Percentiles rank a stretch among this genome's conserved stretches.
These are phyloP conservation scores for Thraustochytrium striatum DNA, from an alignment of 352 stramenopile species.

Conservation along the genomic window DNA sequence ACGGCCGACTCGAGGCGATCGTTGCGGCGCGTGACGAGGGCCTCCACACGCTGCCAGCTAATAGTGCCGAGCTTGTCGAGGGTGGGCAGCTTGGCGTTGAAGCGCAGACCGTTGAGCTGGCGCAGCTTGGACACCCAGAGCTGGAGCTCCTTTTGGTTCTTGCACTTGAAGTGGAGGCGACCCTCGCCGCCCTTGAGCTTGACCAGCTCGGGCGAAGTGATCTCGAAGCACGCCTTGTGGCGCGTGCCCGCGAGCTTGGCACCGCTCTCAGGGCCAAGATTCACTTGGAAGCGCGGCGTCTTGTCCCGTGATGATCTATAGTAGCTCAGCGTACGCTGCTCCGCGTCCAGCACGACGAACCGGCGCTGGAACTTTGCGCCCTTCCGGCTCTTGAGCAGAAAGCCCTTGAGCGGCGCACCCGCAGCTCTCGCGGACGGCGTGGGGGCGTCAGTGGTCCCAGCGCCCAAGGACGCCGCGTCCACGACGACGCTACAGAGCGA, in stretches of 20 bases:
- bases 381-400: slow-evolving; percentile 71
- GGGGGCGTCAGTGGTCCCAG: too few relatives aligned
- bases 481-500: slow-evolving; percentile 7
- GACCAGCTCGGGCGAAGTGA: slow-evolving; percentile 78
- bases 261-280: slow-evolving; percentile 56
- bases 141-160: slow-evolving; percentile 77
- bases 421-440: too few relatives aligned
- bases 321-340: slow-evolving; percentile 59
- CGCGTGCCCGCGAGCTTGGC: slow-evolving; percentile 49
- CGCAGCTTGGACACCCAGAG: slow-evolving; percentile 76
- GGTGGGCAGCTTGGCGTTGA: slow-evolving; percentile 12
- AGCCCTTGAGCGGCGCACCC: too few relatives aligned
- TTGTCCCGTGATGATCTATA: slow-evolving; percentile 74
- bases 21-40: neutral
- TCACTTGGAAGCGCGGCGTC: slow-evolving; percentile 72
- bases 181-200: slow-evolving; percentile 72
- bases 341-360: slow-evolving; percentile 76
- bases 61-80: slow-evolving; percentile 8
- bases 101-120: slow-evolving; percentile 59
- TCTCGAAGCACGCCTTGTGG: slow-evolving; percentile 77
- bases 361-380: slow-evolving; percentile 74
- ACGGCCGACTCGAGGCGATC: neutral
- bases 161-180: slow-evolving; percentile 73
- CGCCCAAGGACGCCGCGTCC: too few relatives aligned
- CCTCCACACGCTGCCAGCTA: slow-evolving; percentile 7